Conservation (phyloP, 2,329 filamentous ascomycete genomes). For the Phialocephala sp. region DNA sequence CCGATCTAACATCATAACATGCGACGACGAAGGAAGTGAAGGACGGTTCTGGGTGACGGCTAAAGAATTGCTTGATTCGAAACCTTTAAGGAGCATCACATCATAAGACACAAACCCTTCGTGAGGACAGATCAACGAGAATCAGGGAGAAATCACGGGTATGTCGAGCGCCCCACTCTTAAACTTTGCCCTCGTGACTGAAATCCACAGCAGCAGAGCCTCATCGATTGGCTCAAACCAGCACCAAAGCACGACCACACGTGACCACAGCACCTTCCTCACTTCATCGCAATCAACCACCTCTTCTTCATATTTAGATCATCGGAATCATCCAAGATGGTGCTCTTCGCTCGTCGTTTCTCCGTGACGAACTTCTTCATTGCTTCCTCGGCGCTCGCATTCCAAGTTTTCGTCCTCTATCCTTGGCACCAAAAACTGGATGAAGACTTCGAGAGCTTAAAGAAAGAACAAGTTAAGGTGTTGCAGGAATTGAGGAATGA, state of each 20-base stretch:
- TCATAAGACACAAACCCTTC: not conserved
- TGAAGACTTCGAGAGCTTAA: slow-evolving; percentile 48
- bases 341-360: slow-evolving; percentile 55
- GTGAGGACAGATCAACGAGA: not conserved
- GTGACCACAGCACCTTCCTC: not conserved
- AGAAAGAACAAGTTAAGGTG: slow-evolving; percentile 50
- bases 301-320: not conserved
- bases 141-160: not conserved
- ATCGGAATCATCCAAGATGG: slow-evolving; percentile 35
- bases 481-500: slow-evolving; percentile 35
- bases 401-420: slow-evolving; percentile 61
- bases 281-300: not conserved
- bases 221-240: not conserved
- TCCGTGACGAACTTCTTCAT: slow-evolving; percentile 60
- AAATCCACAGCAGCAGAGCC: slow-evolving; percentile 1
- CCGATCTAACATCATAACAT: not conserved
- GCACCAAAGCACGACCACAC: not conserved
- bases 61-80: not conserved
- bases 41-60: slow-evolving; percentile 1
- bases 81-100: too few species aligned
- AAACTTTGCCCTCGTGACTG: not conserved
- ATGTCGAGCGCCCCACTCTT: not conserved
- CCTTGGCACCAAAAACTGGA: slow-evolving; percentile 49
- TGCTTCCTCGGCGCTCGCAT: slow-evolving; percentile 55
- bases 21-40: slow-evolving; percentile 7